phyloP scores from a whole-genome alignment of 2,329 filamentous ascomycete genomes.

The Colletotrichum shisoi region DNA sequence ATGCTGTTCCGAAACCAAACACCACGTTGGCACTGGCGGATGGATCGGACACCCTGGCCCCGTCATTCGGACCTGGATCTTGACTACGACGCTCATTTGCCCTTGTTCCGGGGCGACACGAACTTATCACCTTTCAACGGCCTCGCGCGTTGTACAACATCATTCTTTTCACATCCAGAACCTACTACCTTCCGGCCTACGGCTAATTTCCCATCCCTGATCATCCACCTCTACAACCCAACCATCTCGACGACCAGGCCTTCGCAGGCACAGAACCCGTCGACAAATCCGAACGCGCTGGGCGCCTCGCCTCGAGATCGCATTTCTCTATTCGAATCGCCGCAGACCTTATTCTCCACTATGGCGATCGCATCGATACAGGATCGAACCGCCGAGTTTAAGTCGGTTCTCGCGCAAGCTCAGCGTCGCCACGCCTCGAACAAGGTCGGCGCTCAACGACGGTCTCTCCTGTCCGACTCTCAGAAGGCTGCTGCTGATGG shows the following conservation, averaged over 20 bases:
- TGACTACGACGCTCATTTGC: conserved; percentile 6
- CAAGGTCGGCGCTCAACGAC: conserved; percentile 80
- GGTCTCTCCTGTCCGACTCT: conserved; percentile 78
- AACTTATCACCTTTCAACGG: not conserved
- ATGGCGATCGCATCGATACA: conserved; percentile 83
- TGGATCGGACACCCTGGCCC: conserved; percentile 39
- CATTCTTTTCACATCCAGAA: conserved; percentile 11
- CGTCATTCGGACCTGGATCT: conserved; percentile 15
- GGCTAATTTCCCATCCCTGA: conserved; percentile 17
- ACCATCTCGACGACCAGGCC: conserved; percentile 1
- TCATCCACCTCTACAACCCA: conserved; percentile 5
- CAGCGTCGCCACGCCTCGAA: conserved; percentile 79
- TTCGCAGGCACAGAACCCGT: conserved; percentile 3
- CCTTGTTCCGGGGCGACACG: not conserved
- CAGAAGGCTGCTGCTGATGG: conserved; percentile 72
- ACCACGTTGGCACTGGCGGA: conserved; percentile 23
- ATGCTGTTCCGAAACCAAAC: conserved; percentile 19
- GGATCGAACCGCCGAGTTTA: conserved; percentile 95
- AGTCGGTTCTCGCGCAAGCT: conserved; percentile 84
- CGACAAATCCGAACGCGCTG: conserved; percentile 21
- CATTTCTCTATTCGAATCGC: too few species aligned
- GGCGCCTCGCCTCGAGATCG: conserved; percentile 3
- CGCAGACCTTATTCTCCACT: conserved; percentile 36
- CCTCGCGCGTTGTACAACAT: conserved; percentile 18
- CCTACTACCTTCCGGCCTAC: not conserved